These are phyloP conservation scores for Kodamaea kakaduensis DNA, from an alignment of 805 yeast species.

Conservation along the genomic window DNA sequence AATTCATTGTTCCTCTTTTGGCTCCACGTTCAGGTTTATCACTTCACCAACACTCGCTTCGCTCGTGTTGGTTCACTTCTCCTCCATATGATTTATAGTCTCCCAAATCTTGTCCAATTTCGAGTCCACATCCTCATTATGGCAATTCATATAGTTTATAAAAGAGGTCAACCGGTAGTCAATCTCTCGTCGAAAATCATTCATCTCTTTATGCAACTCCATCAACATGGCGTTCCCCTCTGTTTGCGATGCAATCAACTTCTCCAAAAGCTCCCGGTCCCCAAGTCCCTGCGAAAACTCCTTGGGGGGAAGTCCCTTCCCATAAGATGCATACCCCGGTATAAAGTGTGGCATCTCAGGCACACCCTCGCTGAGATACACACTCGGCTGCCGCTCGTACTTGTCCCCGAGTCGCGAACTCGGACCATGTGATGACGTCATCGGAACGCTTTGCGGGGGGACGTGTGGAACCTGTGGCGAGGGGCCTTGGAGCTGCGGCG, in stretches of 20 bases:
- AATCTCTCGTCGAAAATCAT: conserved; percentile 8
- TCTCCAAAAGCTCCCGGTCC: conserved; percentile 6
- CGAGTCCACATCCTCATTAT: conserved; percentile 6
- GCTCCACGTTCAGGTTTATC: neutral
- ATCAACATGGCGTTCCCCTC: conserved; percentile 2
- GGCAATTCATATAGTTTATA: conserved; percentile 6
- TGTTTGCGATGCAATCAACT: conserved; percentile 8
- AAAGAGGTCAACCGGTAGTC: conserved; percentile 7
- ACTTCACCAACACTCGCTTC: too few species aligned
- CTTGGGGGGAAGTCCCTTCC: too few species aligned
- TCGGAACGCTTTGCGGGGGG: neutral
- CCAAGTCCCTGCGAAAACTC: too few species aligned
- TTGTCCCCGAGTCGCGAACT: too few species aligned
- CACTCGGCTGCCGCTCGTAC: too few species aligned
- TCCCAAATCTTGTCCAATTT: conserved; percentile 7
- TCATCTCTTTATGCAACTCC: conserved; percentile 9
- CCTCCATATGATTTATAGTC: neutral
- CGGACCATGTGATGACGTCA: too few species aligned
- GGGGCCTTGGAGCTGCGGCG: too few species aligned
- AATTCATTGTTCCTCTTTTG: neutral
- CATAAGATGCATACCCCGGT: too few species aligned
- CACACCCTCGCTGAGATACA: too few species aligned
- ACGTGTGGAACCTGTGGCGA: neutral
- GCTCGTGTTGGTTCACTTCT: too few species aligned
- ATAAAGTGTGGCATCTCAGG: too few species aligned